Percentiles rank a stretch among this genome's conserved stretches.
These are phyloP conservation scores for Chalciporus piperatus DNA, from an alignment of 768 basidiomycete species.

Conservation along the genomic window DNA sequence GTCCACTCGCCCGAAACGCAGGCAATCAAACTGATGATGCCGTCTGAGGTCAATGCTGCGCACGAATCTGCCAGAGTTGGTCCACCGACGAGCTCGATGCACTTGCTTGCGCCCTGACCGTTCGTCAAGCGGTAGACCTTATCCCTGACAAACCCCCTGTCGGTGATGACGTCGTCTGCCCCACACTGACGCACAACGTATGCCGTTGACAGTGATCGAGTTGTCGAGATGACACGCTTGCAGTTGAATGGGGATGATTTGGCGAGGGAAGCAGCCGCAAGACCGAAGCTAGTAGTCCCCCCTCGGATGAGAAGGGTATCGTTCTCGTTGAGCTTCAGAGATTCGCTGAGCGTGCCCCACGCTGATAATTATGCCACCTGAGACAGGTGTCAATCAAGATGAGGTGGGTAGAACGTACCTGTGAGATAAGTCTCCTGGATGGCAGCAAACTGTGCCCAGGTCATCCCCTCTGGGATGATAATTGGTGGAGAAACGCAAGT, in stretches of 20 bases:
- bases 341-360: not conserved
- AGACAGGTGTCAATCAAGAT: too few relatives aligned
- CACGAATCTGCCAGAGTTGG: not conserved
- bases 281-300: not conserved
- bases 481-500: slow-evolving; percentile 21
- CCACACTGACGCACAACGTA: too few relatives aligned
- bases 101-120: not conserved
- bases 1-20: not conserved
- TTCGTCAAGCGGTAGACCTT: too few relatives aligned
- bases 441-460: too few relatives aligned
- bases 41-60: not conserved
- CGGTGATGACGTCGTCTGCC: too few relatives aligned
- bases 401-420: too few relatives aligned
- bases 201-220: not conserved
- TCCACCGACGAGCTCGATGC: not conserved
- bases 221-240: not conserved
- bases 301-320: not conserved
- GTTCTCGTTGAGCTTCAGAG: too few relatives aligned
- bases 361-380: not conserved
- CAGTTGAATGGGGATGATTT: not conserved
- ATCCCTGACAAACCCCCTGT: too few relatives aligned
- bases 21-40: not conserved
- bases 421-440: too few relatives aligned
- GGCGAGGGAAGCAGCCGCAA: not conserved
- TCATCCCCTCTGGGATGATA: too few relatives aligned